phyloP scores from a whole-genome alignment of 768 basidiomycete genomes.

The Calocybe indica region DNA sequence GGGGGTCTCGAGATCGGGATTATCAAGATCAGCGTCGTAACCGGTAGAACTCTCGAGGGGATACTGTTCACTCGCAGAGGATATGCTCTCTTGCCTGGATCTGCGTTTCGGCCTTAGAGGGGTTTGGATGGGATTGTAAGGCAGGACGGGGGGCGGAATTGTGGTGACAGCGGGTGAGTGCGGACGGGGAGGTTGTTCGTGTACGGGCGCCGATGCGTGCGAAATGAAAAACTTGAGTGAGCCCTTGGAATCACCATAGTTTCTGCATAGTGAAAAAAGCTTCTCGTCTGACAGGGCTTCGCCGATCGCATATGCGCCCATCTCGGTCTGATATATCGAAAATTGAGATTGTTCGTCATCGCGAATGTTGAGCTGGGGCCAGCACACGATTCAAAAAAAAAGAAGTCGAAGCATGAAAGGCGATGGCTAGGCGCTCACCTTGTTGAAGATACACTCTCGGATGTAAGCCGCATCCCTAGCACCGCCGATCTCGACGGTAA shows the following conservation, averaged over 20 bases:
- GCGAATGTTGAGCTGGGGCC: conserved; percentile 61
- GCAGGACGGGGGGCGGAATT: conserved; percentile 27
- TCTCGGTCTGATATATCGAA: conserved; percentile 84
- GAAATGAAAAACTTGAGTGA: conserved; percentile 82
- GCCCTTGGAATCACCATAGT: conserved; percentile 71
- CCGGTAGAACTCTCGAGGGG: conserved; percentile 48
- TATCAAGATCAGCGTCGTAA: conserved; percentile 72
- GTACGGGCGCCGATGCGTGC: conserved; percentile 54
- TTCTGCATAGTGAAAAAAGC: conserved; percentile 66
- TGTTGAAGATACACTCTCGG: conserved; percentile 75
- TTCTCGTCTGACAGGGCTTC: conserved; percentile 66
- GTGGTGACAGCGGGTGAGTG: conserved; percentile 28
- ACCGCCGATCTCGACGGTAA: conserved; percentile 63
- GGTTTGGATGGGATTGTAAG: conserved; percentile 26
- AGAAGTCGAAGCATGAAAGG: conserved; percentile 3
- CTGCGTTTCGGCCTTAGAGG: conserved; percentile 49
- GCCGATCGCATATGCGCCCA: conserved; percentile 71
- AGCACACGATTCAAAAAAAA: conserved; percentile 1
- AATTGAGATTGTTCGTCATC: conserved; percentile 72
- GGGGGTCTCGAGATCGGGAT: conserved; percentile 43
- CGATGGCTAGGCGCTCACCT: conserved; percentile 39
- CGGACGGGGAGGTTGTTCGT: conserved; percentile 37
- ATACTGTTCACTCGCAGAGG: conserved; percentile 59
- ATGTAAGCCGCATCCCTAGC: conserved; percentile 63
- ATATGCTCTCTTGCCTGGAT: conserved; percentile 62